Conservation (phyloP, 345 rosid genomes). For the Ricinus communis region DNA sequence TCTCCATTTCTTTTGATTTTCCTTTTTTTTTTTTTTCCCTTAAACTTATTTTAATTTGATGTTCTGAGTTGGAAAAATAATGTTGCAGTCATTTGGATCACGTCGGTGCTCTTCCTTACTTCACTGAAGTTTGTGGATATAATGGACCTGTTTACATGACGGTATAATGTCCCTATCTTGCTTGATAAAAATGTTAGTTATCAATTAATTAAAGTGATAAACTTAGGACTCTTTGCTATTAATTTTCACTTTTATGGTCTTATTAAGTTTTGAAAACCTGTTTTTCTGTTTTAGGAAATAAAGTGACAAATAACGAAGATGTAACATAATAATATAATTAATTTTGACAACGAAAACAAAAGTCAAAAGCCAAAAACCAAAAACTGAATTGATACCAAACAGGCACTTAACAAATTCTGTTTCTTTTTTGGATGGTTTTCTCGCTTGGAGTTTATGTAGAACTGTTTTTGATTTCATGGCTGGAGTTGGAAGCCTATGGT, state of each 20-base stretch:
- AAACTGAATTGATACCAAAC: no score
- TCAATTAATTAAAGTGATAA: no score
- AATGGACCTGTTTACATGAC: constrained; percentile 90
- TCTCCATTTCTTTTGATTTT: not conserved
- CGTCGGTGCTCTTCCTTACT: constrained; percentile 89
- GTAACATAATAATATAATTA: no score
- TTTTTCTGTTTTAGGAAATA: no score
- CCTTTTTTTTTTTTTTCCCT: not conserved
- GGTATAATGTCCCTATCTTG: constrained; percentile 43
- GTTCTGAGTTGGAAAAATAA: not conserved
- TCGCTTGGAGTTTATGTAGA: not conserved
- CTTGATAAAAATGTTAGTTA: not conserved
- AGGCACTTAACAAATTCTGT: no score
- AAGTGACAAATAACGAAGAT: no score
- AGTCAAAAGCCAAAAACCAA: no score
- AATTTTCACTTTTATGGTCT: no score
- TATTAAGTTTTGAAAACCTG: no score
- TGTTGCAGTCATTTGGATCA: constrained; percentile 81
- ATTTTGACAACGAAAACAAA: no score
- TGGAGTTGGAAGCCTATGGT: not conserved
- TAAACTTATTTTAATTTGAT: not conserved
- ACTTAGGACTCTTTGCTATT: not conserved
- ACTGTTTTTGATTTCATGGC: not conserved
- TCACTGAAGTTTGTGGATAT: constrained; percentile 93
- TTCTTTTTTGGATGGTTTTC: no score